A percentile compares a stretch with the other conserved stretches of the same genome.
Conservation (phyloP, 345 rosid genomes). For the Sapria himalayana region DNA sequence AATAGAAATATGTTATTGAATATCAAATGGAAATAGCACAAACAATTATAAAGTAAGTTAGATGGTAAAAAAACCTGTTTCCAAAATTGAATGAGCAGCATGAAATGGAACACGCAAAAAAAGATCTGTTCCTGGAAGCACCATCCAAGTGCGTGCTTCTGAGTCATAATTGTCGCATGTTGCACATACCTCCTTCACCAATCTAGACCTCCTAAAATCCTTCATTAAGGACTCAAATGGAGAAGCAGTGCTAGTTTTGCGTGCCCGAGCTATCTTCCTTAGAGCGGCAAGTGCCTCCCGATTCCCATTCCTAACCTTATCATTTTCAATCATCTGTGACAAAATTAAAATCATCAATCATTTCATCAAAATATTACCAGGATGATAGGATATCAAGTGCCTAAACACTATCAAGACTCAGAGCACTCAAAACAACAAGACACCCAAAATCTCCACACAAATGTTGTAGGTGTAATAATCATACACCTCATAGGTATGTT, state of each 20-base stretch:
- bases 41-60: no score
- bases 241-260: constrained; percentile 41
- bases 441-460: no score
- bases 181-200: constrained; percentile 61
- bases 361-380: no score
- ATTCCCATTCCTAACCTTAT: constrained; percentile 50
- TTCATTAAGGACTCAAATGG: constrained; percentile 69
- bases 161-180: constrained; percentile 61
- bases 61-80: constrained; percentile 39
- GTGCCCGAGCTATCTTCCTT: constrained; percentile 57
- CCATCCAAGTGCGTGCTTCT: constrained; percentile 58
- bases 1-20: no score
- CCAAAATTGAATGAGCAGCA: constrained; percentile 59
- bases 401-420: no score
- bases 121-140: constrained; percentile 56
- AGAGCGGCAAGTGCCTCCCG: constrained; percentile 66
- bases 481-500: no score
- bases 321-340: constrained; percentile 62
- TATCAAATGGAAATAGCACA: no score
- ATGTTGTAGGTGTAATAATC: no score
- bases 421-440: no score
- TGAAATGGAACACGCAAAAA: constrained; percentile 60
- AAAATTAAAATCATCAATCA: no score
- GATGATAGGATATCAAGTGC: no score
- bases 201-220: constrained; percentile 21